phyloP scores from a whole-genome alignment of 768 basidiomycete genomes.

The Suillus ampliporus region DNA sequence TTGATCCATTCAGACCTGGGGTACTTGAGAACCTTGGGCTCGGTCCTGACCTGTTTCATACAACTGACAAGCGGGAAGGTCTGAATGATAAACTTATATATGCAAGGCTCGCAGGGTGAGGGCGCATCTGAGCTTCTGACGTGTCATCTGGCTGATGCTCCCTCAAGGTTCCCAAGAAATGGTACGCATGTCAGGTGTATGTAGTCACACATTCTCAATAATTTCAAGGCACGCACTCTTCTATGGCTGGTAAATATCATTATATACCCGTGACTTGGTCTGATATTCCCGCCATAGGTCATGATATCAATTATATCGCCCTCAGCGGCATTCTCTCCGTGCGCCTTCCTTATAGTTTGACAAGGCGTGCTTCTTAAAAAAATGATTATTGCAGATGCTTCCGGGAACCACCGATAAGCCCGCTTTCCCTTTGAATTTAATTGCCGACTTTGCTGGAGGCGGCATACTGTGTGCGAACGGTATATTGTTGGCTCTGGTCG shows the following conservation, averaged over 20 bases:
- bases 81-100: slow-evolving; percentile 71
- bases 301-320: slow-evolving; percentile 87
- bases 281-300: slow-evolving; percentile 50
- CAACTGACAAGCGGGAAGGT: slow-evolving; percentile 47
- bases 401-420: slow-evolving; percentile 70
- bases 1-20: slow-evolving; percentile 85
- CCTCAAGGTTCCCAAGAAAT: slow-evolving; percentile 61
- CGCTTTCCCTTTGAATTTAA: slow-evolving; percentile 72
- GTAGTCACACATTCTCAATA: slow-evolving; percentile 20
- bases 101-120: slow-evolving; percentile 78
- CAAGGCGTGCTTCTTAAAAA: not conserved
- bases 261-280: slow-evolving; percentile 1
- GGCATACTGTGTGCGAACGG: slow-evolving; percentile 75
- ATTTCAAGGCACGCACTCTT: slow-evolving; percentile 62
- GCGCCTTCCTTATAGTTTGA: slow-evolving; percentile 23
- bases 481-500: slow-evolving; percentile 75
- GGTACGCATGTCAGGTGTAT: slow-evolving; percentile 44
- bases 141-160: slow-evolving; percentile 7
- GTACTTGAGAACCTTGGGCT: slow-evolving; percentile 80
- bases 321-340: slow-evolving; percentile 78
- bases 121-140: slow-evolving; percentile 10
- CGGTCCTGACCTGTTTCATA: slow-evolving; percentile 77
- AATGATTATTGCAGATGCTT: slow-evolving; percentile 56
- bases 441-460: slow-evolving; percentile 86
- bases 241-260: slow-evolving; percentile 70